Conservation (phyloP, 768 basidiomycete species). For the Psilocybe subaeruginosa region DNA sequence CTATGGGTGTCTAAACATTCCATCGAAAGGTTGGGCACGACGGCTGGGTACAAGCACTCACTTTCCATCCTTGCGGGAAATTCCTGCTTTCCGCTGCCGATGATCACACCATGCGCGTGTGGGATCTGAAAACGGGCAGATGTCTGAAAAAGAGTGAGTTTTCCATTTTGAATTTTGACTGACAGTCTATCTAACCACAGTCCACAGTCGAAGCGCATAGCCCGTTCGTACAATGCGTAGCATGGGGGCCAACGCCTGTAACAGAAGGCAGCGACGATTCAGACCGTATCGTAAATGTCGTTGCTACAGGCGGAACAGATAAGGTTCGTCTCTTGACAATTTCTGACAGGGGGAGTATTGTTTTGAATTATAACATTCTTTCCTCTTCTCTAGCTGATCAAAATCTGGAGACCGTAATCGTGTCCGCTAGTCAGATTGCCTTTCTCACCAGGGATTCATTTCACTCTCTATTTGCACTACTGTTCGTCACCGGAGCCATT, state of each 20-base stretch:
- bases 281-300: conserved; percentile 69
- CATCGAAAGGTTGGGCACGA: conserved; percentile 71
- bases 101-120: conserved; percentile 89
- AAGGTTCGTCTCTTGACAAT: conserved; percentile 32
- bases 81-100: conserved; percentile 90
- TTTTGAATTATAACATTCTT: background rate
- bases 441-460: background rate
- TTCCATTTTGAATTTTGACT: background rate
- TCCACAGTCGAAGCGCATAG: conserved; percentile 74
- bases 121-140: conserved; percentile 86
- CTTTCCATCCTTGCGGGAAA: conserved; percentile 91
- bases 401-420: conserved; percentile 25
- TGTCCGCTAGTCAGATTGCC: background rate
- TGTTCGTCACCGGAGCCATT: background rate
- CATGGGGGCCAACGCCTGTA: conserved; percentile 66
- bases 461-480: background rate
- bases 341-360: background rate
- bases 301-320: conserved; percentile 71
- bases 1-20: conserved; percentile 5
- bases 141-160: conserved; percentile 65
- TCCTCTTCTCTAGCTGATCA: conserved; percentile 20
- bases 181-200: background rate
- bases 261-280: conserved; percentile 41
- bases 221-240: conserved; percentile 80
- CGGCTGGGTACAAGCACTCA: conserved; percentile 87